A percentile compares a stretch with the other conserved stretches of the same genome.
These are phyloP conservation scores for Talaromyces stipitatus DNA, from an alignment of 495 filamentous ascomycete genomes.

Conservation along the genomic window DNA sequence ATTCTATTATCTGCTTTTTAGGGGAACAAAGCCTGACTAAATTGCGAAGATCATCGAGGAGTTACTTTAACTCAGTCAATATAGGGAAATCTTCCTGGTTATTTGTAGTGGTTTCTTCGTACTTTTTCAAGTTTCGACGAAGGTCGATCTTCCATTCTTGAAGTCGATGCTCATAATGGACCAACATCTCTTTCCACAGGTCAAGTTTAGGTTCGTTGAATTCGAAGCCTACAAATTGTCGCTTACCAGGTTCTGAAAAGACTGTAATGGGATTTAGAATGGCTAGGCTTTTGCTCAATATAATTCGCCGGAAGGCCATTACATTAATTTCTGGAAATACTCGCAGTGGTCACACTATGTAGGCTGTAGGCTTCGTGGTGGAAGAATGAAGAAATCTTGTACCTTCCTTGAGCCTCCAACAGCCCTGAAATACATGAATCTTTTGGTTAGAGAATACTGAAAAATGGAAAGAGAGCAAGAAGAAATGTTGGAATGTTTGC, in stretches of 20 bases:
- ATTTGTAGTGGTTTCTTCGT: background rate
- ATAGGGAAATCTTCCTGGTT: background rate
- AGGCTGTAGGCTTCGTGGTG: too few relatives aligned
- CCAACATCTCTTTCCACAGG: background rate
- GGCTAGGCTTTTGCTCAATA: too few relatives aligned
- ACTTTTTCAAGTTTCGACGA: background rate
- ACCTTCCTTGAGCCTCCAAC: too few relatives aligned
- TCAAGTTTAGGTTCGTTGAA: background rate
- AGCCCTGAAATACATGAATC: too few relatives aligned
- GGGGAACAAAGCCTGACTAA: background rate
- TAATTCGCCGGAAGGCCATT: too few relatives aligned
- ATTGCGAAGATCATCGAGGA: background rate
- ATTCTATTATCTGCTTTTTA: background rate
- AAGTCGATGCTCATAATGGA: background rate
- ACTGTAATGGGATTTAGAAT: background rate
- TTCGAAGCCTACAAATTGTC: background rate
- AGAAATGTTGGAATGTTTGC: too few relatives aligned
- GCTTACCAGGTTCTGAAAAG: too few relatives aligned
- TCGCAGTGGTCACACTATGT: too few relatives aligned
- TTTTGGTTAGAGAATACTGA: too few relatives aligned
- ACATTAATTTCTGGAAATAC: too few relatives aligned
- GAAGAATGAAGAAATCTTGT: too few relatives aligned
- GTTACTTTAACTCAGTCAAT: background rate
- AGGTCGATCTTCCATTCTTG: background rate
- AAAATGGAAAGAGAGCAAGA: too few relatives aligned